phyloP scores from a whole-genome alignment of 2,329 filamentous ascomycete genomes.

The Dactylellina haptotyla region DNA sequence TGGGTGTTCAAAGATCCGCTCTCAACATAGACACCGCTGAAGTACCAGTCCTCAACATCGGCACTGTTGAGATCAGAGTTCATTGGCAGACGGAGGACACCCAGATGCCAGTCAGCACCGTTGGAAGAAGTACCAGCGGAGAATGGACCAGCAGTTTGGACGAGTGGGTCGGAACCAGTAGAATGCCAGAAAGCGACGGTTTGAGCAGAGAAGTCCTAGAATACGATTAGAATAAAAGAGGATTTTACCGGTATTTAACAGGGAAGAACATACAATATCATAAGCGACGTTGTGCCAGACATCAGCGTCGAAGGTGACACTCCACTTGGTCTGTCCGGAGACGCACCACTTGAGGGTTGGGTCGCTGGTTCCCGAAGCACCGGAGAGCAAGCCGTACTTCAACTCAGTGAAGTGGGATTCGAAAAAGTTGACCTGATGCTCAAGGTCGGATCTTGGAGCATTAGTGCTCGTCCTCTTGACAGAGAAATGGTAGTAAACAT shows the following conservation, averaged over 20 bases:
- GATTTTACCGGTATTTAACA: neutral
- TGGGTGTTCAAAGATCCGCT: conserved; percentile 64
- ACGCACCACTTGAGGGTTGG: conserved; percentile 73
- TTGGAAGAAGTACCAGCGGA: conserved; percentile 72
- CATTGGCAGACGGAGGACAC: conserved; percentile 72
- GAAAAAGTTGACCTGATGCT: conserved; percentile 74
- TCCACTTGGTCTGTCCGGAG: conserved; percentile 71
- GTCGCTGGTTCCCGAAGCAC: conserved; percentile 63
- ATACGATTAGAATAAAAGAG: conserved; percentile 17
- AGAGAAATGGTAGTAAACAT: conserved; percentile 77
- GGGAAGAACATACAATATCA: conserved; percentile 61
- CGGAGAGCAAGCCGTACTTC: conserved; percentile 72
- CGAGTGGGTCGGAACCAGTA: conserved; percentile 69
- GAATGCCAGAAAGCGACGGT: conserved; percentile 77
- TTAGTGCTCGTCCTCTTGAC: conserved; percentile 71
- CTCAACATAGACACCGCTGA: conserved; percentile 77
- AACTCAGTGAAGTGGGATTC: conserved; percentile 80
- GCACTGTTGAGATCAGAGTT: conserved; percentile 61
- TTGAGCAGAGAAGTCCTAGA: conserved; percentile 69
- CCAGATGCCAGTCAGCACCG: conserved; percentile 77
- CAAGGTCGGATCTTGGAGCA: conserved; percentile 70
- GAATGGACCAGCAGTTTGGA: conserved; percentile 70
- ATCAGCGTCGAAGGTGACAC: conserved; percentile 69
- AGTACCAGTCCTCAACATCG: conserved; percentile 71
- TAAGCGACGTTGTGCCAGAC: conserved; percentile 82